Base-by-base conservation (phyloP, 2,329 filamentous ascomycete genomes). In the Neopestalotiopsis sp. region DNA sequence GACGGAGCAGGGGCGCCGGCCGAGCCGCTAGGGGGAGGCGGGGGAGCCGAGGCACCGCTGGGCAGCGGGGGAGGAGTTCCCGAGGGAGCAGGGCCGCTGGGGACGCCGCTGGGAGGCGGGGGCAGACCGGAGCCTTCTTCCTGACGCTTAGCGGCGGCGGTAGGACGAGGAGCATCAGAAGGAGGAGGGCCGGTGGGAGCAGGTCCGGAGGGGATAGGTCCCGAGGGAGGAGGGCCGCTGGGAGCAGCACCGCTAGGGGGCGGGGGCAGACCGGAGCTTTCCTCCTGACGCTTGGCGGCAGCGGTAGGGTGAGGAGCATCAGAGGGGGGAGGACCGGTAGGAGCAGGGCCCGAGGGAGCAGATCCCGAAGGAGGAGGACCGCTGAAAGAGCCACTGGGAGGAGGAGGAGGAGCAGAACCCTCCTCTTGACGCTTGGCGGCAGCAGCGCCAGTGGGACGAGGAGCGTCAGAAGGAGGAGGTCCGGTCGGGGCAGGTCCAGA, bases 341-440 rank as follows among this genome's bases (percentile, higher is more conserved):
- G n/a, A 4, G 12, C 4, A 20, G n/a, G 13, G n/a, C 32, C 32
- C n/a, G n/a, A n/a, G n/a, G n/a, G n/a, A n/a, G n/a, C n/a, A n/a
- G n/a, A n/a, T n/a, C n/a, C n/a, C 30, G 59, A 61, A 5, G 59
- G 59, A 34, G 59, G 30, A 61, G 59, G 59, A 6, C 59, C 59
- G 13, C 28, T 38, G 13, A 32, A 32, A 38, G 32, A 10, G 17
- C 59, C 59, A 20, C 28, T 34, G 12, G 34, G n/a, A 34, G 28
- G 30, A 9, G 59, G 59, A 2, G 34, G 59, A 34, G 59, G 59
- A 0, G 59, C 17, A 30, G 59, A 62, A 17, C 24, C 28, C 34
- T 38, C 34, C 6, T 62, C 59, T 17, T 62, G 59, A 5, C 59
- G 59, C 28, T 34, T 40, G 34, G 59, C 59, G 5, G n/a, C 30